These are phyloP conservation scores for Ogataea degrootiae DNA, from an alignment of 805 yeast species.

Conservation along the genomic window DNA sequence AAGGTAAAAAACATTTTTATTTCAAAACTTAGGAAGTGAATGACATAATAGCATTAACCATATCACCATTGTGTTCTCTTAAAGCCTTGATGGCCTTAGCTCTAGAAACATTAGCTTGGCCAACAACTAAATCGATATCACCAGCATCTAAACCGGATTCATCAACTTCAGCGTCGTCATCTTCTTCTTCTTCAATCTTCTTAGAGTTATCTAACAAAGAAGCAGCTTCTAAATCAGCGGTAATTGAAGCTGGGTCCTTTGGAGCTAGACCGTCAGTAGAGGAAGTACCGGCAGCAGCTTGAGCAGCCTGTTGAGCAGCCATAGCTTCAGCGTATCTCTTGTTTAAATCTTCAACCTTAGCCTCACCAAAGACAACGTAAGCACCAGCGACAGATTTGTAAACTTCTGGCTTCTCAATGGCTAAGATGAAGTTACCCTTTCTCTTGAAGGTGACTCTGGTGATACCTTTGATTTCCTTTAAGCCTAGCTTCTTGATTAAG, in stretches of 20 bases:
- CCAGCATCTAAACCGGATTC: constrained; percentile 77
- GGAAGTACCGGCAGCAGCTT: constrained; percentile 40
- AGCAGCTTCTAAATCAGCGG: constrained; percentile 74
- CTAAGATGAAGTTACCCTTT: constrained; percentile 86
- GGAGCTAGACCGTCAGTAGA: constrained; percentile 31
- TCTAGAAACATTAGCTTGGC: constrained; percentile 87
- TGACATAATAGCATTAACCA: constrained; percentile 94
- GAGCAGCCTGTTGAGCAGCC: constrained; percentile 66
- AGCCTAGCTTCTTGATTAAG: constrained; percentile 77
- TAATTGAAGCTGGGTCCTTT: constrained; percentile 73
- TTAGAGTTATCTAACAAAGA: constrained; percentile 36
- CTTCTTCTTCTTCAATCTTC: constrained; percentile 33
- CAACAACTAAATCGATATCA: constrained; percentile 81
- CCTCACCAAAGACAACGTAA: constrained; percentile 96
- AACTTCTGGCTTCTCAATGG: constrained; percentile 92
- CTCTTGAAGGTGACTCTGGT: constrained; percentile 93
- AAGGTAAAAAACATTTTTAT: neutral
- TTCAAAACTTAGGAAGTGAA: constrained; percentile 30
- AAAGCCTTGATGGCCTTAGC: constrained; percentile 89
- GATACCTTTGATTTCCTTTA: constrained; percentile 88
- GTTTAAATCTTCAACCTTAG: constrained; percentile 90
- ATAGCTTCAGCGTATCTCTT: constrained; percentile 81
- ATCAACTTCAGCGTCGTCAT: constrained; percentile 73
- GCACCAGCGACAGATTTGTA: constrained; percentile 91
- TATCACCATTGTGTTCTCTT: constrained; percentile 83